Conservation (phyloP, 2,329 filamentous ascomycete species). For the Pseudocercospora musae region DNA sequence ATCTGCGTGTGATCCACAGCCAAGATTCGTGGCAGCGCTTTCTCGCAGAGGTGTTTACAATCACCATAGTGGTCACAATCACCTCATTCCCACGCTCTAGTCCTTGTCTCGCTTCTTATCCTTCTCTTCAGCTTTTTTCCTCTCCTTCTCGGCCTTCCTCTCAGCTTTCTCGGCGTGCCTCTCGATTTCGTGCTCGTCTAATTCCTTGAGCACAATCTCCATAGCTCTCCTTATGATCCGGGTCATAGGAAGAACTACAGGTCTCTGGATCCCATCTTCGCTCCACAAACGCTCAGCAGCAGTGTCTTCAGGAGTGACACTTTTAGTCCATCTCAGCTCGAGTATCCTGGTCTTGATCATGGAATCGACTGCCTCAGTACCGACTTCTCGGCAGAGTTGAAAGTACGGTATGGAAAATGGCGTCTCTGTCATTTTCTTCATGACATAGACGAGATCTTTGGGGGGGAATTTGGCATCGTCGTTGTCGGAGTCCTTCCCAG, state of each 20-base stretch:
- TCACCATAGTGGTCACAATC: too few species aligned
- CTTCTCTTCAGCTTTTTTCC: neutral
- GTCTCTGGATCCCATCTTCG: constrained; percentile 17
- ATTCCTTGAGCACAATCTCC: constrained; percentile 18
- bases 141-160: neutral
- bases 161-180: neutral
- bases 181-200: neutral
- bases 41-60: too few species aligned
- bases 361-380: constrained; percentile 16
- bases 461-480: constrained; percentile 15
- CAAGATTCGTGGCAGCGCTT: too few species aligned
- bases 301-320: constrained; percentile 14
- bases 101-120: neutral
- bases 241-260: constrained; percentile 20
- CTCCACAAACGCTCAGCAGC: constrained; percentile 17
- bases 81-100: neutral
- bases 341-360: constrained; percentile 23
- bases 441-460: constrained; percentile 16
- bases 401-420: constrained; percentile 22
- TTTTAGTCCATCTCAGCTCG: constrained; percentile 21
- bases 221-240: constrained; percentile 19
- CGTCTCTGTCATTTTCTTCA: constrained; percentile 16
- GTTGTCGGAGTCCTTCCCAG: constrained; percentile 12
- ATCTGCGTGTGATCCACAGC: too few species aligned
- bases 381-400: constrained; percentile 19